These are phyloP conservation scores for Cladophialophora psammophila DNA, from an alignment of 2,329 filamentous ascomycete genomes.

Conservation along the genomic window DNA sequence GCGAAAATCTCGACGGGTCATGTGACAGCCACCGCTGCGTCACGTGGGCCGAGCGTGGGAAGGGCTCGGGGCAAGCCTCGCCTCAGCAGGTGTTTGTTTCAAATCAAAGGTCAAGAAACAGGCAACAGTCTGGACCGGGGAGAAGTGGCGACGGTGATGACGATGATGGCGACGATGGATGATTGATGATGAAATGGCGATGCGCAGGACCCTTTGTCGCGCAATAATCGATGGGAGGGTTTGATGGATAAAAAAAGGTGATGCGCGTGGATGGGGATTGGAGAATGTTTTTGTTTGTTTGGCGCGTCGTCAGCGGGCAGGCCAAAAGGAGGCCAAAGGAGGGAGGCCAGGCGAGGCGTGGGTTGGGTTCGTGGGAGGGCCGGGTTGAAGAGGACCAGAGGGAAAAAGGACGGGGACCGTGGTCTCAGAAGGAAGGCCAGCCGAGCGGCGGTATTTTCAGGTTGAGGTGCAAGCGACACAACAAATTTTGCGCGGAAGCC, in stretches of 20 bases:
- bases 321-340: not conserved
- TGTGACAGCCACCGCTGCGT: conserved; percentile 22
- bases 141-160: not conserved
- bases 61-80: conserved; percentile 1
- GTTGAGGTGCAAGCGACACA: conserved; percentile 10
- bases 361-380: too few relatives aligned
- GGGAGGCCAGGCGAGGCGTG: too few relatives aligned
- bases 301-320: conserved; percentile 7
- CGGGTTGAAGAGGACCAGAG: not conserved
- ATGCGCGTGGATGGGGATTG: conserved; percentile 7
- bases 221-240: not conserved
- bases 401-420: not conserved
- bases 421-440: conserved; percentile 9
- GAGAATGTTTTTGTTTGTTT: conserved; percentile 8
- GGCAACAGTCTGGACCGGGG: not conserved
- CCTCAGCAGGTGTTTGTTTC: conserved; percentile 1
- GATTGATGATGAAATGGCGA: not conserved
- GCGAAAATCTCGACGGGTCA: conserved; percentile 29
- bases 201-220: not conserved
- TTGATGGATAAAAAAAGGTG: not conserved
- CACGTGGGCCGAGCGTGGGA: conserved; percentile 6
- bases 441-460: conserved; percentile 9
- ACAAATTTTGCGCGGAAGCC: conserved; percentile 8
- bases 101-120: not conserved
- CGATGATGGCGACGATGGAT: not conserved